phyloP scores from a whole-genome alignment of 2,329 filamentous ascomycete species.

The Fusarium burgessii region DNA sequence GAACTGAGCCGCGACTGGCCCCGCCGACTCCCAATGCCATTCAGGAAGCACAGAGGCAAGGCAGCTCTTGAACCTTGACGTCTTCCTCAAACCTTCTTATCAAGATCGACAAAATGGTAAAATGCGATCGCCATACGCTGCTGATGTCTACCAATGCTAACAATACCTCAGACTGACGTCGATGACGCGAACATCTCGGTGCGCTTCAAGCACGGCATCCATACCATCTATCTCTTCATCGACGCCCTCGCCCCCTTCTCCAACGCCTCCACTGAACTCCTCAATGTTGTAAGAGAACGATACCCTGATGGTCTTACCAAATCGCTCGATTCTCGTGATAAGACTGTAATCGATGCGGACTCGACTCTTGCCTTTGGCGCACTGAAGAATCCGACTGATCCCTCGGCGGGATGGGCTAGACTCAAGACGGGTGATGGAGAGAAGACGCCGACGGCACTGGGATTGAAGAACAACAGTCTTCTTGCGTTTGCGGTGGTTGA shows the following conservation, averaged over 20 bases:
- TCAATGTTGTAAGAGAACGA: slow-evolving; percentile 67
- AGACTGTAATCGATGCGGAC: slow-evolving; percentile 55
- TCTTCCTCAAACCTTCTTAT: background rate
- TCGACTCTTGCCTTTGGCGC: slow-evolving; percentile 61
- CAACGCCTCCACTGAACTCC: slow-evolving; percentile 68
- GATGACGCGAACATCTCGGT: slow-evolving; percentile 71
- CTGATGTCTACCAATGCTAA: background rate
- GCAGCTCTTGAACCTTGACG: slow-evolving; percentile 3
- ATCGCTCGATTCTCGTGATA: slow-evolving; percentile 49
- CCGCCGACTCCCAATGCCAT: slow-evolving; percentile 9
- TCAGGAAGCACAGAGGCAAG: slow-evolving; percentile 8
- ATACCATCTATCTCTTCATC: slow-evolving; percentile 77
- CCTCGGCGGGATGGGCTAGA: slow-evolving; percentile 62
- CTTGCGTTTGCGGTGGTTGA: slow-evolving; percentile 63
- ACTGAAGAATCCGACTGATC: slow-evolving; percentile 59
- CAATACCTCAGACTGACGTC: slow-evolving; percentile 43
- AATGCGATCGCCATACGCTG: background rate
- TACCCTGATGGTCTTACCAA: slow-evolving; percentile 66
- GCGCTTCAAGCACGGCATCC: slow-evolving; percentile 78
- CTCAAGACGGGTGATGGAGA: slow-evolving; percentile 54
- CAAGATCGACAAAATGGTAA: slow-evolving; percentile 37
- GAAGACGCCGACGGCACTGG: slow-evolving; percentile 56
- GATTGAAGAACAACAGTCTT: slow-evolving; percentile 60
- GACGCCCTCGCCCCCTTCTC: slow-evolving; percentile 68
- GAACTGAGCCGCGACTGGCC: slow-evolving; percentile 1